A percentile compares a stretch with the other conserved stretches of the same genome.
Evolutionary conservation across 768 basidiomycete genomes (phyloP).

Genomic region (Gloeophyllum trabeum): DNA sequence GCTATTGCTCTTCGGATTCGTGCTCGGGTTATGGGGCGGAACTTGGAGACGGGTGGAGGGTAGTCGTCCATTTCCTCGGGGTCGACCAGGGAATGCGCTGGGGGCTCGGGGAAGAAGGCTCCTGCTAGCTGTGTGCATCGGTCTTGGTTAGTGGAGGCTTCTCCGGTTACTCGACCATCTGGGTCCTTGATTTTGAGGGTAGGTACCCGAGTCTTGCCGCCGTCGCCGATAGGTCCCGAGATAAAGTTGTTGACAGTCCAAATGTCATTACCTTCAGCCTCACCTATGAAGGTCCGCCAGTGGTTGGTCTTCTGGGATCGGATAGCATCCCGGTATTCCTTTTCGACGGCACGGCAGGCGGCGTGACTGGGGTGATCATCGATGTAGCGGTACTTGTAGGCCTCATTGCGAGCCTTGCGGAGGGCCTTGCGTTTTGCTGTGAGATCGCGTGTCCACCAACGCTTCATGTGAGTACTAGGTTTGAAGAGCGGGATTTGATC

Average conservation of each 20-base stretch:
- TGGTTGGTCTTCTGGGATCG: constrained; percentile 15
- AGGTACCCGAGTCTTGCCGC: constrained; percentile 9
- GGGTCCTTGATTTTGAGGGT: constrained; percentile 4
- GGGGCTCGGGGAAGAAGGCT: constrained; percentile 15
- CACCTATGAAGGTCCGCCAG: constrained; percentile 14
- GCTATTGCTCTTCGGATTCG: constrained; percentile 5
- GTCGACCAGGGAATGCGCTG: not conserved
- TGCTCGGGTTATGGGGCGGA: constrained; percentile 5
- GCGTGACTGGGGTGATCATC: not conserved
- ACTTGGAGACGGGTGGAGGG: not conserved
- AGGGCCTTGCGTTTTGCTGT: not conserved
- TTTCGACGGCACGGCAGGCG: not conserved
- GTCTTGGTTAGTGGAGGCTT: constrained; percentile 8
- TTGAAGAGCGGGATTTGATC: not conserved
- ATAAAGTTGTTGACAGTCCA: constrained; percentile 10
- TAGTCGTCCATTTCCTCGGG: constrained; percentile 2
- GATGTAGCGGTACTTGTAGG: not conserved
- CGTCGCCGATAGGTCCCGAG: constrained; percentile 5
- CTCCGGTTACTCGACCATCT: not conserved
- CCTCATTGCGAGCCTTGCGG: not conserved
- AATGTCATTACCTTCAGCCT: constrained; percentile 6
- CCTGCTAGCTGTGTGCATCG: constrained; percentile 11
- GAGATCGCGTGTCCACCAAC: not conserved
- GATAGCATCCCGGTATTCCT: not conserved
- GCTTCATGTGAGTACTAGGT: not conserved